Conservation (phyloP, 169 alveolate genomes). For the Ichthyophthirius multifiliis region DNA sequence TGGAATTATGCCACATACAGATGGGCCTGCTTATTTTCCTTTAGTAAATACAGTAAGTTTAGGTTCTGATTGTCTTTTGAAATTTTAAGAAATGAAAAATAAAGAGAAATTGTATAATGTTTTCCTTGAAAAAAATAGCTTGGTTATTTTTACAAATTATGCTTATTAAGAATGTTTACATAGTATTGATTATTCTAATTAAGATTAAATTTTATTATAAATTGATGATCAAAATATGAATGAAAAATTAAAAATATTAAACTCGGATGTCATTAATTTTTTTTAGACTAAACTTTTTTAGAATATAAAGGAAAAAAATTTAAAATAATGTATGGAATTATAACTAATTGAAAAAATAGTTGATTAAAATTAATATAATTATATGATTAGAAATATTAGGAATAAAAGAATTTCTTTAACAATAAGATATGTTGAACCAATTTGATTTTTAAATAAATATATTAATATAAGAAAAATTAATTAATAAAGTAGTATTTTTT, state of each 20-base stretch:
- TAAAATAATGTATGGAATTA: neutral
- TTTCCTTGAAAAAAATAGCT: conserved; percentile 36
- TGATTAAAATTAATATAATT: neutral
- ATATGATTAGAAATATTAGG: neutral
- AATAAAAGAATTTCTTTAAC: conserved; percentile 44
- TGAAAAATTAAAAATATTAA: neutral
- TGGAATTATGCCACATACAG: conserved; percentile 64
- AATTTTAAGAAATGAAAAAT: conserved; percentile 8
- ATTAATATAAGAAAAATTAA: no score
- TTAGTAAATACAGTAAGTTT: conserved; percentile 39
- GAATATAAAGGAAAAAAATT: neutral
- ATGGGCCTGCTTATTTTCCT: conserved; percentile 59
- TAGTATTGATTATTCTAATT: conserved; percentile 39
- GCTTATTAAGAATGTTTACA: conserved; percentile 40
- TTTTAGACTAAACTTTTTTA: neutral
- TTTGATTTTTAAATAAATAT: no score
- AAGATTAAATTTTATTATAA: conserved; percentile 7
- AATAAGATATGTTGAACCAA: conserved; percentile 49
- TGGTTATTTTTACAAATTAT: conserved; percentile 32
- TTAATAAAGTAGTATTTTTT: no score
- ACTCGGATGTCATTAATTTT: neutral
- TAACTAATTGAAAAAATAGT: neutral
- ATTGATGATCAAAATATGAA: neutral
- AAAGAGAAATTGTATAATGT: neutral
- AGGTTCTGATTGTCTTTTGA: conserved; percentile 22